These are phyloP conservation scores for Haematococcus lacustris DNA, from an alignment of 139 green algal species.

Conservation along the genomic window DNA sequence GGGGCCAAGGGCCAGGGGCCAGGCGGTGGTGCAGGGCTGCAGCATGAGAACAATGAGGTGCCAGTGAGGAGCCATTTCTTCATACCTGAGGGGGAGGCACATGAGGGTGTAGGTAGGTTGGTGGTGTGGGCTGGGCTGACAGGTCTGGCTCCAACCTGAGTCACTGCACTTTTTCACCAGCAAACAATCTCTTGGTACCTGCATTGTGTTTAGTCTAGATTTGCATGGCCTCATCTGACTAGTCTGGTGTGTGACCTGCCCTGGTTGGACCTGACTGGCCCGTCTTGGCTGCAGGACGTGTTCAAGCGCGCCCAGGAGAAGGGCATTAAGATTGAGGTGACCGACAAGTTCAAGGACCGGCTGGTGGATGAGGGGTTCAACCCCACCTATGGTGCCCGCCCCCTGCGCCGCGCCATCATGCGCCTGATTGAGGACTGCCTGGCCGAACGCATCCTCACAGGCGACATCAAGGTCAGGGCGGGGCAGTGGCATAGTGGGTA, in stretches of 20 bases:
- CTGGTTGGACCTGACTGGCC: too few species aligned
- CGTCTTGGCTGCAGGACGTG: too few species aligned
- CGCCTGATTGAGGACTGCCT: constrained; percentile 95
- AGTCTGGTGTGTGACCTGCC: too few species aligned
- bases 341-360: constrained; percentile 52
- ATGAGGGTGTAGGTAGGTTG: too few species aligned
- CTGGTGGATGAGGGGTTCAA: constrained; percentile 99
- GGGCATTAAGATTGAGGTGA: constrained; percentile 92
- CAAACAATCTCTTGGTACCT: too few species aligned
- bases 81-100: too few species aligned
- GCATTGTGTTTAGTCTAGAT: too few species aligned
- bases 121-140: too few species aligned
- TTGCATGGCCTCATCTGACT: too few species aligned
- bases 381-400: constrained; percentile 92
- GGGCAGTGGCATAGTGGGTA: neutral
- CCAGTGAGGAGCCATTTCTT: neutral
- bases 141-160: too few species aligned
- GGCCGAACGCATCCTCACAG: constrained; percentile 85
- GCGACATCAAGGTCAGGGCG: constrained; percentile 73
- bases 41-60: neutral
- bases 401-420: constrained; percentile 98
- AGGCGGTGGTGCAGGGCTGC: neutral
- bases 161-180: too few species aligned
- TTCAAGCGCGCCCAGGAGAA: constrained; percentile 89
- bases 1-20: neutral